These are phyloP conservation scores for Detonula confervacea DNA, from an alignment of 352 stramenopile genomes.

Conservation along the genomic window DNA sequence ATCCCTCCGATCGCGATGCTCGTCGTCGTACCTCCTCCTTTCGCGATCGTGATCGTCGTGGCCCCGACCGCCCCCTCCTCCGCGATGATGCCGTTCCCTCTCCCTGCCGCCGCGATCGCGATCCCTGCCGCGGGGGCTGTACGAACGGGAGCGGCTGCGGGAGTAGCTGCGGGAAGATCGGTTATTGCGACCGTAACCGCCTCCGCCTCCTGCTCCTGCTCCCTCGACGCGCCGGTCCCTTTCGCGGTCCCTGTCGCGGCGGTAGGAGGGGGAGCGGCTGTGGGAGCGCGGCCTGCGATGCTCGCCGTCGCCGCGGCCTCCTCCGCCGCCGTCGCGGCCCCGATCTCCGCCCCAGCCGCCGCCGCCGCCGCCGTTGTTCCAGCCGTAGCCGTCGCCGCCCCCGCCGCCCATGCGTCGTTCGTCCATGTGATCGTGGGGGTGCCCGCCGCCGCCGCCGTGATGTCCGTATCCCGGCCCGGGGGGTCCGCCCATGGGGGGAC, in stretches of 20 bases:
- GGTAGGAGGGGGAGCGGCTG: conserved; percentile 58
- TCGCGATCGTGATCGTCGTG: conserved; percentile 24
- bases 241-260: conserved; percentile 39
- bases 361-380: conserved; percentile 36
- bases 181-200: neutral
- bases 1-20: too few relatives aligned
- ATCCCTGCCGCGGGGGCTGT: conserved; percentile 52
- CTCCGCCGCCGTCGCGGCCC: conserved; percentile 17
- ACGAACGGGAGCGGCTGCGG: conserved; percentile 56
- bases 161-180: conserved; percentile 32
- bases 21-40: conserved; percentile 39
- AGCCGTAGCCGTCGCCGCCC: conserved; percentile 49
- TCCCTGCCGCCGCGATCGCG: too few relatives aligned
- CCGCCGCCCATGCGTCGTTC: conserved; percentile 37
- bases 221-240: too few relatives aligned
- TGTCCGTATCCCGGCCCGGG: conserved; percentile 42
- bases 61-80: conserved; percentile 35
- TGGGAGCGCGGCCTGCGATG: conserved; percentile 38
- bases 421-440: conserved; percentile 41
- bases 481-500: conserved; percentile 39
- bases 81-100: too few relatives aligned
- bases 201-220: too few relatives aligned
- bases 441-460: neutral
- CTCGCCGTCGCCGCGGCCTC: conserved; percentile 19
- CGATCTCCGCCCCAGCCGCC: conserved; percentile 31